Conservation (phyloP, 2,329 filamentous ascomycete species). For the Ceratocystis cubensis region DNA sequence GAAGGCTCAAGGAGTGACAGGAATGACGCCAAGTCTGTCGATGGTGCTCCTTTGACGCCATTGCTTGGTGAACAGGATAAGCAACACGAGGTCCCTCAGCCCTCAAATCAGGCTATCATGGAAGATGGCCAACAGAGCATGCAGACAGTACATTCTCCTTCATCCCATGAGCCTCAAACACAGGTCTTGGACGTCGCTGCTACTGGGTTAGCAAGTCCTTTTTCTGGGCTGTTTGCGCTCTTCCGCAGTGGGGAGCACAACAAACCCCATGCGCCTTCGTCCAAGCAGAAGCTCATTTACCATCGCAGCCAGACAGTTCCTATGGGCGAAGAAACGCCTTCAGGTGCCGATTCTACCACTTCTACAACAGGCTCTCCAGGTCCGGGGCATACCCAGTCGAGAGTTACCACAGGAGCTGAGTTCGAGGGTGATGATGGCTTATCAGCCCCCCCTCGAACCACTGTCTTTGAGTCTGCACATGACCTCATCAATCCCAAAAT, state of each 20-base stretch:
- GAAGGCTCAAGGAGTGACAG: background rate
- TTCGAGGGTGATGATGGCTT: conserved; percentile 35
- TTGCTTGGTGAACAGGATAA: conserved; percentile 27
- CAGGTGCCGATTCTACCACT: background rate
- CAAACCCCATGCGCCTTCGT: conserved; percentile 38
- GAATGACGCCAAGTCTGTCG: conserved; percentile 26
- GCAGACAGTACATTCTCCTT: conserved; percentile 28
- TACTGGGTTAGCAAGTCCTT: conserved; percentile 31
- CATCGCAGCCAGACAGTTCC: conserved; percentile 64
- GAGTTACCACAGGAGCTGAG: conserved; percentile 41
- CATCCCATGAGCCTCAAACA: conserved; percentile 23
- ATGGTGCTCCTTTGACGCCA: conserved; percentile 28
- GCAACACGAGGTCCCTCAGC: conserved; percentile 55
- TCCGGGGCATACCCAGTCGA: conserved; percentile 26
- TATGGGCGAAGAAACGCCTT: background rate
- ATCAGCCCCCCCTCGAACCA: conserved; percentile 72
- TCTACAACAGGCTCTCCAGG: background rate
- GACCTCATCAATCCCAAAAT: conserved; percentile 85
- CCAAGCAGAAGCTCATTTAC: conserved; percentile 58
- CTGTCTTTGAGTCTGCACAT: conserved; percentile 87
- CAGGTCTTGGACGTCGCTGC: conserved; percentile 24
- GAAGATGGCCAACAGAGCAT: conserved; percentile 54
- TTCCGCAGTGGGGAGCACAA: conserved; percentile 49
- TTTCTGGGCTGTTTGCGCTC: conserved; percentile 57
- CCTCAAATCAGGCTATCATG: conserved; percentile 49